Evolutionary conservation across 208 protist genomes (phyloP), one percentile per base, ranked within the genome.

Genomic region (Naegleria lovaniensis): DNA sequence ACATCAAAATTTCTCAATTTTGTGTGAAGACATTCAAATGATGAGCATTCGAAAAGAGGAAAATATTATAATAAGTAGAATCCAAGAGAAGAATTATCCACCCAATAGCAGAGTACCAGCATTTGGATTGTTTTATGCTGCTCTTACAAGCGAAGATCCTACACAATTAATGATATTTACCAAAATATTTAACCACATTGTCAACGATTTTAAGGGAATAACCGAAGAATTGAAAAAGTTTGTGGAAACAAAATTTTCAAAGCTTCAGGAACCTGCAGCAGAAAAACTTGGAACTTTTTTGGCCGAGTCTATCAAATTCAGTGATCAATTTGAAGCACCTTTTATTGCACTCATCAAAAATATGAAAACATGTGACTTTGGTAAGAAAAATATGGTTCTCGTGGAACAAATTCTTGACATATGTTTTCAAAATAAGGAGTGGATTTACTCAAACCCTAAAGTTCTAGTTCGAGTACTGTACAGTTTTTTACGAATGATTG

Each of bases 401-500:
- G 41, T 19, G 9, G 43, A 41, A 93, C 11, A 90, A 85, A 19
- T 90, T 94, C 2, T 88, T 93, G 9, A 48, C 29, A 15, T 48
- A 88, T 15, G 91, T 22, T 51, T 33, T 39, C 0, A 33, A 39
- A 55, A 83, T 52, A 94, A 92, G 84, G n/a, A 15, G 9, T 94
- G 92, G 92, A 67, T 94, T 51, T 92, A 93, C 39, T 13, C 89
- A 40, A 89, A 90, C 83, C 52, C 90, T 52, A 67, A 85, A 16
- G 91, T 94, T n/a, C 92, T 94, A 25, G 79, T 91, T 43, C 52
- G 88, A 19, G 89, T 88, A 25, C 51, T 93, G 33, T 95, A 94
- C 83, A 94, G 91, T 5, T 95, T 90, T 90, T 79, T 93, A 6
- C 52, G 93, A 55, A 86, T 95, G 36, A 91, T 95, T 76, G 84